These are phyloP conservation scores for Acanthamoeba rhysodes DNA, from an alignment of 208 protist genomes.

Conservation along the genomic window DNA sequence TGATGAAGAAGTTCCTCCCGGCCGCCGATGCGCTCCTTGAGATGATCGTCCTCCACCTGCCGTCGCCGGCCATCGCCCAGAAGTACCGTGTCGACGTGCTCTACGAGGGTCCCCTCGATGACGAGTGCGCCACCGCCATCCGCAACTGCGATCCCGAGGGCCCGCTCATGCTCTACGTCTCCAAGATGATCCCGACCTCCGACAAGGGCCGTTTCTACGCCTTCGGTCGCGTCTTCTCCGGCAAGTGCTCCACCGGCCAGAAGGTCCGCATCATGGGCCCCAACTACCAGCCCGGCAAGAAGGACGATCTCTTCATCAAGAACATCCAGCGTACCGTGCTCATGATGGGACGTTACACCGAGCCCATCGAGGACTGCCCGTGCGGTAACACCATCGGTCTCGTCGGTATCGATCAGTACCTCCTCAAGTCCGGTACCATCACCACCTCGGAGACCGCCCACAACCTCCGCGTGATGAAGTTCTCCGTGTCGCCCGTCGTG, in stretches of 20 bases:
- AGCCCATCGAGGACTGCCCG: constrained; percentile 96
- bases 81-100: constrained; percentile 96
- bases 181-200: constrained; percentile 99
- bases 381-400: constrained; percentile 99
- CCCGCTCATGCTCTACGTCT: constrained; percentile 99
- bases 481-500: constrained; percentile 99
- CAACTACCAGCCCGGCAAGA: constrained; percentile 98
- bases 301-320: constrained; percentile 95
- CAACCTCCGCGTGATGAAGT: constrained; percentile 98
- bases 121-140: constrained; percentile 92
- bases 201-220: constrained; percentile 98
- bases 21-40: constrained; percentile 98
- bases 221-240: constrained; percentile 98
- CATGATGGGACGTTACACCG: constrained; percentile 98
- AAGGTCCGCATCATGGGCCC: constrained; percentile 99
- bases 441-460: constrained; percentile 89
- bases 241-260: constrained; percentile 95
- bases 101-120: constrained; percentile 98
- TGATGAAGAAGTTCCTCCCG: constrained; percentile 99
- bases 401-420: constrained; percentile 99
- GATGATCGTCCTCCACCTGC: constrained; percentile 99
- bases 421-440: constrained; percentile 99
- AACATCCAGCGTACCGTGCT: constrained; percentile 96
- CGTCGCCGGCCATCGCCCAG: constrained; percentile 98
- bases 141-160: constrained; percentile 90